Evolutionary conservation across 2,329 filamentous ascomycete species (phyloP), one percentile per base, ranked within the genome.

Genomic region (Apiospora sp.): DNA sequence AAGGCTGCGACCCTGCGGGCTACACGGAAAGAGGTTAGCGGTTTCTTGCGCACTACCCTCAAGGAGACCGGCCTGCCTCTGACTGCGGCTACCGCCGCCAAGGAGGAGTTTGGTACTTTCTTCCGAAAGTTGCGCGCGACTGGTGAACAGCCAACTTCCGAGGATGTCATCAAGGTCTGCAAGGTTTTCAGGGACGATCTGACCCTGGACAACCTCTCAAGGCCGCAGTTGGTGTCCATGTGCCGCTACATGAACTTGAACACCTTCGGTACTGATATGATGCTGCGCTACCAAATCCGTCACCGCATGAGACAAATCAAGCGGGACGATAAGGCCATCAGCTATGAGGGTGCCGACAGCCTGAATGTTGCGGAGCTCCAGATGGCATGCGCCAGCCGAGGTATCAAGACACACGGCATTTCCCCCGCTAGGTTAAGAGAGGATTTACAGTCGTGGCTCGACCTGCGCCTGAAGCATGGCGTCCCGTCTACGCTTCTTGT

Each of bases 231-330:
- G 70, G 96, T 99, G 43, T 97, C 93, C 72, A 99, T 98, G 89
- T 98, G 96, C 88, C 93, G 94, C 74, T 99, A 99, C 87, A 95
- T 99, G 92, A 98, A 97, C 84, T 90, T 99, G 72, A 96, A 96
- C 86, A 96, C 95, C 0, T 98, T 98, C 79, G 96, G 96, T 76
- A 98, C 96, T 30, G 96, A 99, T 84, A 94, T 95, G 83, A 97
- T 99, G 93, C 92, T 99, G 70, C 94, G 96, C 71, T 99, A 99
- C 85, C 95, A 97, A 82, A 91, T 99, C 79, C 94, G 96, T 73
- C 95, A 98, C 85, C 94, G 96, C 75, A 99, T 99, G 96, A 92
- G 96, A 78, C 96, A 99, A 85, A 98, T 98, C 88, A 99, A 99
- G 91, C 92, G 96, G 75, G 96, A 99, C 80, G 96, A 99, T 85